Base-by-base conservation (phyloP, 2,329 filamentous ascomycete genomes). In the Dactylellina sp. region DNA sequence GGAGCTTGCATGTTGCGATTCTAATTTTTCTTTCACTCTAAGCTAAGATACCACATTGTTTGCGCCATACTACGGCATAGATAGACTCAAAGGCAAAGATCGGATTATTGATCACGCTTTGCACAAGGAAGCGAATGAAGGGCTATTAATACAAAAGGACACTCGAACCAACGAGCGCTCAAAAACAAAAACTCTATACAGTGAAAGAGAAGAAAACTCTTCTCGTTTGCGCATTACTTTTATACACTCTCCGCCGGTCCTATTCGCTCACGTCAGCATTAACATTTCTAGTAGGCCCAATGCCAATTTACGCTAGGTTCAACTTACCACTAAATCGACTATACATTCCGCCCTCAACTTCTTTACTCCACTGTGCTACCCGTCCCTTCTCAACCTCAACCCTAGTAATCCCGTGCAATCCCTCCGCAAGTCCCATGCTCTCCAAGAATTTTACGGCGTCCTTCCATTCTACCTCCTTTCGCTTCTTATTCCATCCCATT, bases 381-480 rank as follows among this genome's bases (percentile, higher is more conserved):
- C 86, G 87, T 55, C 86, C 85, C 77, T 83, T 82, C 81, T 89
- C 87, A 49, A 89, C 86, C 78, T 89, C 85, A 75, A 85, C 84
- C 59, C 87, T 82, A 1, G 87, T 89, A 1, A 83, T 84, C 0
- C 82, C 81, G 47, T 88, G 82, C 82, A 88, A 86, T 22, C 86
- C 85, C 78, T 85, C 83, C 0, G 87, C 86, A n/a, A 89, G 81
- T 55, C 87, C 88, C 88, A 89, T 89, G 3, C 86, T 88, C 79
- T 88, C 85, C 56, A 89, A 82, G 81, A 87, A 89, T 22, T 82
- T 78, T 53, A 89, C 84, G 61, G 86, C 87, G 75, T 96, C 89
- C 79, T 84, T 89, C 92, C 93, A 97, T 81, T 97, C 93, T 14
- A 85, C 78, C 3, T 93, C 89, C 82, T 92, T 90, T 76, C 93